These are phyloP conservation scores for Fusarium sterilihyphosum DNA, from an alignment of 2,329 filamentous ascomycete species.

Conservation along the genomic window DNA sequence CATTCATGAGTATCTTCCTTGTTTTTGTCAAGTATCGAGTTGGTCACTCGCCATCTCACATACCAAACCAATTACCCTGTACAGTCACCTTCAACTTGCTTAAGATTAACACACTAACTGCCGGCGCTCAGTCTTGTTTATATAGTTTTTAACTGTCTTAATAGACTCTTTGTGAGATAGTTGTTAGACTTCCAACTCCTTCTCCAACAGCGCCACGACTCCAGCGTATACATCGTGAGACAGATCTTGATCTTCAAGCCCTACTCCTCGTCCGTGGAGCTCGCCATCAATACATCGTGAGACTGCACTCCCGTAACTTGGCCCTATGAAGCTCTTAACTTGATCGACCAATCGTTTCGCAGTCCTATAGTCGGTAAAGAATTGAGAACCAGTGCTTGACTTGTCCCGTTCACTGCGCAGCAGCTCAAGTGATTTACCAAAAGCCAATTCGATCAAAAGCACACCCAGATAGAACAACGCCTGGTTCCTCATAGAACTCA, in stretches of 20 bases:
- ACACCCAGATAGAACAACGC: fast-evolving
- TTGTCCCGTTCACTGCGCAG: background rate
- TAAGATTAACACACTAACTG: too few relatives aligned
- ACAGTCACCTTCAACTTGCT: background rate
- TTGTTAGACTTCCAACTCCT: background rate
- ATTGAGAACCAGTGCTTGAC: background rate
- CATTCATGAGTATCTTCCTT: background rate
- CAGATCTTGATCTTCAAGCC: background rate
- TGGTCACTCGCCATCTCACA: background rate
- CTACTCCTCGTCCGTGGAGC: background rate
- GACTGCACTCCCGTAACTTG: background rate
- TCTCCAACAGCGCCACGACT: background rate
- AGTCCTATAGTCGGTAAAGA: background rate
- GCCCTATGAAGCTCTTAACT: background rate
- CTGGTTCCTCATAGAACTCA: background rate
- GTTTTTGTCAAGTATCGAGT: constrained; percentile 5
- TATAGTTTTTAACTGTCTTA: too few relatives aligned
- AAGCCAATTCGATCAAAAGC: fast-evolving
- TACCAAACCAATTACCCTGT: background rate
- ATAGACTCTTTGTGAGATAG: background rate
- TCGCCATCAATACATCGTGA: background rate
- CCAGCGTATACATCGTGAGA: background rate
- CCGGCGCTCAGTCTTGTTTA: background rate
- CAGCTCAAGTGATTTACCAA: fast-evolving
- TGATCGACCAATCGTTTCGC: background rate